Evolutionary conservation across 78 protist species (phyloP).

Genomic region (Reticulomyxa filosa): DNA sequence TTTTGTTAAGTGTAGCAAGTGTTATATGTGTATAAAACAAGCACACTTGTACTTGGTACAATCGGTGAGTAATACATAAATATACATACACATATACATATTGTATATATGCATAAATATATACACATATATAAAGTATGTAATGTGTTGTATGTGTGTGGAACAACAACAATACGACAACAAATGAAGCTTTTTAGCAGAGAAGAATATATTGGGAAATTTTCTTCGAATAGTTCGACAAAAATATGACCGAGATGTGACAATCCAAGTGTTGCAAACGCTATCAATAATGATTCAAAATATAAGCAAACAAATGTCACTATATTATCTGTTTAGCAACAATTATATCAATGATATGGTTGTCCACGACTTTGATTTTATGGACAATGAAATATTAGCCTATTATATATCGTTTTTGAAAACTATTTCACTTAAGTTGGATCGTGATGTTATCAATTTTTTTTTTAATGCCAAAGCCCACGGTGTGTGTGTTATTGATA

Average conservation of each 20-base stretch:
- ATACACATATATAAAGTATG: not conserved
- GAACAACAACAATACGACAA: not conserved
- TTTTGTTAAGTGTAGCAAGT: constrained; percentile 21
- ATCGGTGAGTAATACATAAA: too few species aligned
- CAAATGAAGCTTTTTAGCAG: constrained; percentile 31
- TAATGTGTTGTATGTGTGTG: not conserved
- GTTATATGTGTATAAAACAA: not conserved
- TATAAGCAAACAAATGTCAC: constrained; percentile 13
- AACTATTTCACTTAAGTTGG: constrained; percentile 49
- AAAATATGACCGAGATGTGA: constrained; percentile 8
- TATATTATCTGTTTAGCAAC: constrained; percentile 36
- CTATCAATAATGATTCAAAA: constrained; percentile 48
- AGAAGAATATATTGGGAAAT: constrained; percentile 30
- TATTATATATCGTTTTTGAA: constrained; percentile 63
- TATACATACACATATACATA: not conserved
- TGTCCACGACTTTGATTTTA: constrained; percentile 45
- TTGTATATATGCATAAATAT: not conserved
- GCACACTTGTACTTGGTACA: too few species aligned
- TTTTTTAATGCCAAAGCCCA: constrained; percentile 43
- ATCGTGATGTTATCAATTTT: constrained; percentile 42
- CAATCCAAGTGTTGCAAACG: constrained; percentile 1
- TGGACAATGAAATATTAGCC: constrained; percentile 56
- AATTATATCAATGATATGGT: constrained; percentile 55
- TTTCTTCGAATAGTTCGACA: constrained; percentile 23
- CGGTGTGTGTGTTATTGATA: not conserved